Percentiles rank a stretch among this genome's conserved stretches.
phyloP scores from a whole-genome alignment of 2,329 filamentous ascomycete genomes.

The Sporothrix sp. region DNA sequence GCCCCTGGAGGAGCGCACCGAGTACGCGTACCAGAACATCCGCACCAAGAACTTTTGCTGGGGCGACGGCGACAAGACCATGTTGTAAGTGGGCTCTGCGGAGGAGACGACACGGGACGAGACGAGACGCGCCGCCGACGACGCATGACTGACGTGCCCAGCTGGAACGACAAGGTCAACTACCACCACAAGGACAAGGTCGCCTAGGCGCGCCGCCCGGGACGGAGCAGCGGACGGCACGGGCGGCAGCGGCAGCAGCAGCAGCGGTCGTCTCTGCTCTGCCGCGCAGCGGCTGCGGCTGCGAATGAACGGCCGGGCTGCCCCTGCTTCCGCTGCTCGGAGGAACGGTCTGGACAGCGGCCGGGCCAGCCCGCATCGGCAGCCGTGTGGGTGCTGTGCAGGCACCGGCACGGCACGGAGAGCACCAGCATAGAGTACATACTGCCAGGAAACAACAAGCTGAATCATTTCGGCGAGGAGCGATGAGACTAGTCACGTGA shows the following conservation, averaged over 20 bases:
- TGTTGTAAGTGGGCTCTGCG: constrained; percentile 17
- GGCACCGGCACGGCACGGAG: neutral
- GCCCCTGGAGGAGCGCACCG: constrained; percentile 78
- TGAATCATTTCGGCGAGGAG: too few relatives aligned
- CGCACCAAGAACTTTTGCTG: constrained; percentile 91
- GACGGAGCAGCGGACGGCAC: too few relatives aligned
- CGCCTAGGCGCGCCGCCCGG: too few relatives aligned
- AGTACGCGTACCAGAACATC: constrained; percentile 98
- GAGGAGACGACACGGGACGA: neutral
- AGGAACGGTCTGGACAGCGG: too few relatives aligned
- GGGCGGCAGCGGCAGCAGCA: too few relatives aligned
- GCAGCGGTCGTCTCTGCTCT: too few relatives aligned
- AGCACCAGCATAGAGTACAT: neutral
- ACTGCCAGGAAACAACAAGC: neutral
- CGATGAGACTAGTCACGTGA: too few relatives aligned
- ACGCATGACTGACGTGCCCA: constrained; percentile 25
- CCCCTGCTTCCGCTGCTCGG: too few relatives aligned
- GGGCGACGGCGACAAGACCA: constrained; percentile 83
- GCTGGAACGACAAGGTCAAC: constrained; percentile 94
- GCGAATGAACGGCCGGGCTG: too few relatives aligned
- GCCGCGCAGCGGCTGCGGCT: too few relatives aligned
- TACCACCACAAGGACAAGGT: constrained; percentile 89
- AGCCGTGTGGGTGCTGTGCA: neutral
- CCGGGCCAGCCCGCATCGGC: too few relatives aligned
- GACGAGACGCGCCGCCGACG: neutral